phyloP scores from a whole-genome alignment of 1,139 yeast genomes.

The Yamadazyma songkhlaensis region DNA sequence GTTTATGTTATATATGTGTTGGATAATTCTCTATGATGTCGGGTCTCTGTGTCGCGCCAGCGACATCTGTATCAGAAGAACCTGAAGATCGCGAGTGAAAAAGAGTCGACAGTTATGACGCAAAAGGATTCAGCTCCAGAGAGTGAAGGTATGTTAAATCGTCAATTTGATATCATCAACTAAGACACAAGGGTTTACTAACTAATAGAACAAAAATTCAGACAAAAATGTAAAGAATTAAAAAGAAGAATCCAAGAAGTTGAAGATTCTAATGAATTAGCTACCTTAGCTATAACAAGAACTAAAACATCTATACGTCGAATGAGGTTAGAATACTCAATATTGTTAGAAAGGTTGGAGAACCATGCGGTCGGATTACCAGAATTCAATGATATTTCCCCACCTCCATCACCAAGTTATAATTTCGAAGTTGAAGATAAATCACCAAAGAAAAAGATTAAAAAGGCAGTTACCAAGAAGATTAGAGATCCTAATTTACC shows the following conservation, averaged over 20 bases:
- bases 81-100: no score
- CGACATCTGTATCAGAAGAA: no score
- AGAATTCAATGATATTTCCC: conserved; percentile 40
- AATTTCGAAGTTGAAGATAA: conserved; percentile 15
- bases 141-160: conserved; percentile 37
- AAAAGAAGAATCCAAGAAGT: conserved; percentile 70
- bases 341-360: conserved; percentile 78
- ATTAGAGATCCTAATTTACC: conserved; percentile 80
- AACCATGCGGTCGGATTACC: conserved; percentile 42
- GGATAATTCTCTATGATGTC: no score
- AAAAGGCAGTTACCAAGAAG: conserved; percentile 16
- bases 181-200: background rate
- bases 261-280: conserved; percentile 76
- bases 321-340: conserved; percentile 75
- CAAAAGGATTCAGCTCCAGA: conserved; percentile 36
- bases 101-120: background rate
- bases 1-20: background rate
- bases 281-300: conserved; percentile 75
- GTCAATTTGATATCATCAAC: background rate
- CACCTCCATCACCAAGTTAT: conserved; percentile 28
- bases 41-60: no score
- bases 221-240: conserved; percentile 68
- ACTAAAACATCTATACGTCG: conserved; percentile 77
- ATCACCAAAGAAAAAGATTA: conserved; percentile 22
- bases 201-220: conserved; percentile 37